These are phyloP conservation scores for Ramaria sp. DNA, from an alignment of 768 basidiomycete species.

Conservation along the genomic window DNA sequence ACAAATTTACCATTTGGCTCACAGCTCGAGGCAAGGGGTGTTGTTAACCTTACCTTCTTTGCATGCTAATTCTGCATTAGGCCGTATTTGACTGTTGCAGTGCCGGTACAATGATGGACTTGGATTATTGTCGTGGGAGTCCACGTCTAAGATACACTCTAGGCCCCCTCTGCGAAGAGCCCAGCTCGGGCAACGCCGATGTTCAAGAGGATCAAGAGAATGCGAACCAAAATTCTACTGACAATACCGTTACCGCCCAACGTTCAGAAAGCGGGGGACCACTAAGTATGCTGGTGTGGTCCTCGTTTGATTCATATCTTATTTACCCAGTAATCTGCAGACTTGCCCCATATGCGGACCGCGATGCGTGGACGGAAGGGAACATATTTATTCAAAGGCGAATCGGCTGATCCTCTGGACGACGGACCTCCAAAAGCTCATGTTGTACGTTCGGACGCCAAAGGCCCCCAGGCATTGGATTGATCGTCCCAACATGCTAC, in stretches of 20 bases:
- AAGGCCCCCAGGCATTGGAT: too few relatives aligned
- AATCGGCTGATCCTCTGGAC: neutral
- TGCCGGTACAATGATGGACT: constrained; percentile 7
- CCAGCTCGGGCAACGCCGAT: neutral
- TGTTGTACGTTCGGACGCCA: neutral
- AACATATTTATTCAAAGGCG: neutral
- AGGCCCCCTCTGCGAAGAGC: neutral
- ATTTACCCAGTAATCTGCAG: neutral
- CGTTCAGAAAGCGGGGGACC: neutral
- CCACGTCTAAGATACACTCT: neutral
- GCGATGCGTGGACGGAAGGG: neutral
- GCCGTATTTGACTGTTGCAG: constrained; percentile 8
- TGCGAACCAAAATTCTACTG: neutral
- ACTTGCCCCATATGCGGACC: neutral
- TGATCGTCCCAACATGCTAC: neutral
- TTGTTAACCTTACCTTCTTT: too few relatives aligned
- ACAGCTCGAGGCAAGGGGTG: too few relatives aligned
- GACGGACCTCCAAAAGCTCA: neutral
- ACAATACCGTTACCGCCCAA: neutral
- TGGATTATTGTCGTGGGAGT: neutral
- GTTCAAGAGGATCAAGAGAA: neutral
- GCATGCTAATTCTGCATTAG: neutral
- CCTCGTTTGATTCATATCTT: too few relatives aligned
- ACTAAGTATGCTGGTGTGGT: neutral
- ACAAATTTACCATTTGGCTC: too few relatives aligned